Evolutionary conservation across 371 early-diverging fungal species (phyloP), one percentile per base, ranked within the genome.

Genomic region (Mucor irregularis): DNA sequence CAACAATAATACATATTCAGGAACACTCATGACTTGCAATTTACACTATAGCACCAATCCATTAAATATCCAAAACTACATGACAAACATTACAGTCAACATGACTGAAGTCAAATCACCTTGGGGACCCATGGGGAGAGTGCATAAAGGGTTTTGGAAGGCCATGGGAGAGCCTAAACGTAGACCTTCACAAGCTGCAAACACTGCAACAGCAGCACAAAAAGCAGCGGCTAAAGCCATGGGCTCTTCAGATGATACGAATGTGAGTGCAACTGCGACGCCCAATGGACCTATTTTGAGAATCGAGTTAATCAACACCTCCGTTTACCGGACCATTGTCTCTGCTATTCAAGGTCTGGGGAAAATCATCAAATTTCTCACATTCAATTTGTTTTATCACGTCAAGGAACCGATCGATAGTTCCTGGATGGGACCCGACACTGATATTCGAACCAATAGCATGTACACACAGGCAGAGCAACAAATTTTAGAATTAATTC

Each of bases 141-240:
- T 81, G 0, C 85, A 85, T 48, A 72, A 80, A 46, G 85, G 85
- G 2, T 82, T 79, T 60, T 85, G 80, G 76, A 72, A 73, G 22
- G 85, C 85, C 0, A 73, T 85, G 66, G 85, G 85, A 0, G 79
- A 81, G 22, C 66, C 71, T 5, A 43, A 37, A 10, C 50, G 33
- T 17, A 37, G 43, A 22, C 21, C 24, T 13, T 8, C 16, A 7
- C 14, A 9, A 22, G 17, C 24, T 11, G 13, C 16, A 13, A 21
- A 19, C 21, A 25, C 11, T 21, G 21, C 34, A 11, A 34, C 22
- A 4, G 6, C 25, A 2, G 16, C 42, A 7, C 19, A 22, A 19
- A 42, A 24, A 24, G 10, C 42, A 24, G 7, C 21, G 10, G 9
- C n/a, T n/a, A n/a, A n/a, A n/a, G n/a, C n/a, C n/a, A n/a, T n/a